Base-by-base conservation (phyloP, 177 flowering plant species). In the Vitis hybrid region DNA sequence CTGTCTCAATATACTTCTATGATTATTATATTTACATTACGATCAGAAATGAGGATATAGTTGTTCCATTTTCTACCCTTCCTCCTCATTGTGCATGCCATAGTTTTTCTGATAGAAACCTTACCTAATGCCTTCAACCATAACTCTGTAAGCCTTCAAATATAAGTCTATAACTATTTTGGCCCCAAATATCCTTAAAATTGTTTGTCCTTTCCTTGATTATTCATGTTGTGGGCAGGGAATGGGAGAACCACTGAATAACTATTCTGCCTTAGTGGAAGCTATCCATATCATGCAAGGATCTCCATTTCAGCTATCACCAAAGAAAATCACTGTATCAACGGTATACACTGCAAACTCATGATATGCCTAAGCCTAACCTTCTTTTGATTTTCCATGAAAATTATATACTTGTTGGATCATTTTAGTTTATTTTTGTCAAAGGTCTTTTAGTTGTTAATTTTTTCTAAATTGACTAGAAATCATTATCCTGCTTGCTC, bases 181-280 rank as follows among this genome's bases (percentile, higher is more conserved):
- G 27, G 65, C 49, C 52, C 55, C 21, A 27, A 52, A 27, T 24
- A 3, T 12, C 27, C 7, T 30, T 27, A 52, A 52, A 21, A 11
- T 66, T 35, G 7, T 35, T 0, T 35, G 51, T 14, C 18, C 18
- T 52, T n/a, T 15, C 15, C 69, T 7, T 76, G 35, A 51, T 59
- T 60, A 11, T 51, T 27, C 1, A 9, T 46, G 24, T 71, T 35
- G 21, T 68, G 49, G 32, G 35, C 85, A 95, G 98, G 98, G 99
- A 79, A 95, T 95, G 98, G 99, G 99, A 19, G 99, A 95, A 62
- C 99, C 99, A 14, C 70, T 95, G 76, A 95, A 95, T 78, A 95
- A 95, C 78, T 93, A 93, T 74, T 6, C 82, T 70, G 83, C 91
- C 1, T n/a, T 95, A 40, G 95, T 93, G 32, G 97, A 95, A 76